These are phyloP conservation scores for Penicillium sp. DNA, from an alignment of 2,329 filamentous ascomycete genomes.

Conservation along the genomic window DNA sequence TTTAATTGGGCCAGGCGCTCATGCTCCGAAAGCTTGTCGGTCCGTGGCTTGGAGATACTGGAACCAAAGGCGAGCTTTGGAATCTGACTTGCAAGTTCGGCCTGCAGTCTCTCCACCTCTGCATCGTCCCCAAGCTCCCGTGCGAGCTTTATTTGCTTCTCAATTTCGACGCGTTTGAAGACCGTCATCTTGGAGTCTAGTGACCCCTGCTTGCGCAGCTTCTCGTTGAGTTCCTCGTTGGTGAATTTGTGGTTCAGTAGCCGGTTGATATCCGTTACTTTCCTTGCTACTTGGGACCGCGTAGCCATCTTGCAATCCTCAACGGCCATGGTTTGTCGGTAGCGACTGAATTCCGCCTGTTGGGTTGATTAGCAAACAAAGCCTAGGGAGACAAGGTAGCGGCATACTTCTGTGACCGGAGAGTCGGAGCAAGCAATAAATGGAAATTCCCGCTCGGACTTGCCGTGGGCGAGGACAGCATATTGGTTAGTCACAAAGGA, in stretches of 20 bases:
- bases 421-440: constrained; percentile 90
- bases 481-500: constrained; percentile 86
- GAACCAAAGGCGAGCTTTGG: constrained; percentile 77
- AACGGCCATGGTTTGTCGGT: constrained; percentile 73
- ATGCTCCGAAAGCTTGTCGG: constrained; percentile 67
- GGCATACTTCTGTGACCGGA: constrained; percentile 75
- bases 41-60: constrained; percentile 63
- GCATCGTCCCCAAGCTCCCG: constrained; percentile 67
- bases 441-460: constrained; percentile 81
- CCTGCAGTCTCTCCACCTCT: constrained; percentile 54
- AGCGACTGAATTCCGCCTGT: constrained; percentile 79
- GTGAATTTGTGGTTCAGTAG: constrained; percentile 83
- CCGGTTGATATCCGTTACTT: constrained; percentile 79
- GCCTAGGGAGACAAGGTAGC: not conserved
- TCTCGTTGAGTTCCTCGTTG: constrained; percentile 78
- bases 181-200: constrained; percentile 70
- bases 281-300: constrained; percentile 69
- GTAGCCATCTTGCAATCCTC: constrained; percentile 77
- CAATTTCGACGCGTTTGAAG: constrained; percentile 70
- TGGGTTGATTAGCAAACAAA: constrained; percentile 5
- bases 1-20: constrained; percentile 85
- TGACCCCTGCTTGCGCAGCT: constrained; percentile 72
- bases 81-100: constrained; percentile 52
- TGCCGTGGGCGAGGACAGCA: constrained; percentile 78
- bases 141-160: constrained; percentile 69